Percentiles rank a stretch among this genome's conserved stretches.
Conservation (phyloP, 306 rosid species). For the Cicer pinnatifidum region DNA sequence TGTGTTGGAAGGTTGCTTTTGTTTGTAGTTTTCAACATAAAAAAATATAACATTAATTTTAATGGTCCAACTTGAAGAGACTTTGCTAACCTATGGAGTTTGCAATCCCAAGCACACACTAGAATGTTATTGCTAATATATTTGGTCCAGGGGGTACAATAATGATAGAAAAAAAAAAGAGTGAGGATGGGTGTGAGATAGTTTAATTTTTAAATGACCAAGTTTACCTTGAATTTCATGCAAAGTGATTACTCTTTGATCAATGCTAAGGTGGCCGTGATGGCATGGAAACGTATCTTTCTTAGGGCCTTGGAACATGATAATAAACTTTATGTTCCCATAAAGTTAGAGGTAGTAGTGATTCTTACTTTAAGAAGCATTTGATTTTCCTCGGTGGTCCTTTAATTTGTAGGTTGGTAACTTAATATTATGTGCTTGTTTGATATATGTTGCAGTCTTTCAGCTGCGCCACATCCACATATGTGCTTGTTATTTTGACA, state of each 20-base stretch:
- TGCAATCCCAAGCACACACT: background rate
- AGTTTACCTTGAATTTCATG: conserved; percentile 18
- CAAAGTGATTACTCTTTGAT: conserved; percentile 28
- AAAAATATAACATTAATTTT: conserved; percentile 3
- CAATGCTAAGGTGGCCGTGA: conserved; percentile 21
- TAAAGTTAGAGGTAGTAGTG: conserved; percentile 40
- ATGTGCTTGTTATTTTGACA: too few species aligned
- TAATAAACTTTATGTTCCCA: background rate
- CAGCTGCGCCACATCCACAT: conserved; percentile 49
- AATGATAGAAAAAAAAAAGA: conserved; percentile 9
- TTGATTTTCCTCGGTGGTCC: conserved; percentile 21
- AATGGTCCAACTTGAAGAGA: conserved; percentile 6
- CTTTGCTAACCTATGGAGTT: background rate
- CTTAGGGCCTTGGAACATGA: conserved; percentile 44
- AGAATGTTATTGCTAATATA: background rate
- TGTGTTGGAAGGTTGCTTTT: conserved; percentile 27
- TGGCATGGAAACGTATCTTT: conserved; percentile 35
- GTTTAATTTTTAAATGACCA: background rate
- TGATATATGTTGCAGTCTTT: conserved; percentile 35
- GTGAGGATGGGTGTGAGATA: background rate
- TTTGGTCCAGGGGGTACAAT: background rate
- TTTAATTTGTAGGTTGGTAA: background rate
- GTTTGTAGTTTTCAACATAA: conserved; percentile 7
- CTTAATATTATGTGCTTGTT: background rate
- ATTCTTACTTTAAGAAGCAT: conserved; percentile 43